A percentile compares a stretch with the other conserved stretches of the same genome.
Evolutionary conservation across 139 green algal species (phyloP).

Genomic region (Chlamydomonas incerta): DNA sequence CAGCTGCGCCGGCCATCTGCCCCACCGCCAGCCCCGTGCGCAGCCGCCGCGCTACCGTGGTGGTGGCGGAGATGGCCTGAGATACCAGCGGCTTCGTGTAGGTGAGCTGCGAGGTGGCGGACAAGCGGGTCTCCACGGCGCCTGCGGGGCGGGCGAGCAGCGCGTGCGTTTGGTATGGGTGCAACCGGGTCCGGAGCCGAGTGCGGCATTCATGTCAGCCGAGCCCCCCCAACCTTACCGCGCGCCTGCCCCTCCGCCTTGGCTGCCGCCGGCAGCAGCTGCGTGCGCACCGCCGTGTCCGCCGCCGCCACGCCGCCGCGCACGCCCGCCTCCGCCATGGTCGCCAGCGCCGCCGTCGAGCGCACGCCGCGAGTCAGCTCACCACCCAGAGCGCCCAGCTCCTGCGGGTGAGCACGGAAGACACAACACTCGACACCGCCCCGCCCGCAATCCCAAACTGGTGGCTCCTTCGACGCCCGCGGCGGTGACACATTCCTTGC

Average conservation of each 20-base stretch:
- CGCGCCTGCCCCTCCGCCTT: slow-evolving; percentile 1
- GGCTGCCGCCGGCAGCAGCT: not conserved
- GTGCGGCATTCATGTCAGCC: not conserved
- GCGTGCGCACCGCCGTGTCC: not conserved
- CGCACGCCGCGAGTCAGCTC: slow-evolving; percentile 31
- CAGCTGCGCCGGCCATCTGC: not conserved
- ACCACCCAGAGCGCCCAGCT: slow-evolving; percentile 30
- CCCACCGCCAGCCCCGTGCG: slow-evolving; percentile 14
- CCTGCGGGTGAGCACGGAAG: slow-evolving; percentile 6
- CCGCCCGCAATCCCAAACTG: too few relatives aligned
- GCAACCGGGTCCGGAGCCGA: not conserved
- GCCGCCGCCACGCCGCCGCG: slow-evolving; percentile 2
- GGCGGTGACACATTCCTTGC: too few relatives aligned
- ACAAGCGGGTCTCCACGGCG: not conserved
- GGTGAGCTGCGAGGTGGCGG: not conserved
- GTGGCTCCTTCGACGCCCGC: too few relatives aligned
- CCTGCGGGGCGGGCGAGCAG: not conserved
- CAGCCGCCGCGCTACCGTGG: not conserved
- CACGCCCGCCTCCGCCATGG: slow-evolving; percentile 27
- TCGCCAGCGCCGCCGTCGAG: slow-evolving; percentile 16
- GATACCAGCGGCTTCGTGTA: slow-evolving; percentile 12
- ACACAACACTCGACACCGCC: too few relatives aligned
- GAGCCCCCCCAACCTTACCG: not conserved
- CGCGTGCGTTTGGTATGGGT: not conserved
- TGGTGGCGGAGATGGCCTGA: not conserved